A percentile compares a stretch with the other conserved stretches of the same genome.
phyloP scores from a whole-genome alignment of 2,329 filamentous ascomycete species.

The Aspergillus amoenus region DNA sequence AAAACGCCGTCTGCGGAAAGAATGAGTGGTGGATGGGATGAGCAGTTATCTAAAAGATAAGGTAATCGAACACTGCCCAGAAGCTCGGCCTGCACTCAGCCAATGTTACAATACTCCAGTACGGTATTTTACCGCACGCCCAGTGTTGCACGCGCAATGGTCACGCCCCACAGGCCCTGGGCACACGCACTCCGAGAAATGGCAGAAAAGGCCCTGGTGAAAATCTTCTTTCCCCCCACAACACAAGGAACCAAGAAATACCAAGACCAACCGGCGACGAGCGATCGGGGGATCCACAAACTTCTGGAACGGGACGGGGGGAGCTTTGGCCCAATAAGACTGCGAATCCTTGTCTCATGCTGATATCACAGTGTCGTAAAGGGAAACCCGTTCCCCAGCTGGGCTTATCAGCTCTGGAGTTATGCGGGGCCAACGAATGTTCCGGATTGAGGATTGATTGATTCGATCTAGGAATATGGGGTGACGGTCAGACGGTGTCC shows the following conservation, averaged over 20 bases:
- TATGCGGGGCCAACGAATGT: conserved; percentile 21
- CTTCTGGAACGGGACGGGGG: conserved; percentile 25
- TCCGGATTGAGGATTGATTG: conserved; percentile 13
- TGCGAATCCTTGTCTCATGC: conserved; percentile 11
- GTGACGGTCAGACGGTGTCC: background rate
- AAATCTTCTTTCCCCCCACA: conserved; percentile 13
- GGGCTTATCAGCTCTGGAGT: conserved; percentile 17
- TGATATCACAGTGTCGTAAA: conserved; percentile 22
- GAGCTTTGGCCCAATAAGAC: conserved; percentile 15
- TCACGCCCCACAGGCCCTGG: conserved; percentile 11
- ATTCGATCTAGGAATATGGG: background rate
- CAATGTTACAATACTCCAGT: background rate
- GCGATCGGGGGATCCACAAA: conserved; percentile 23
- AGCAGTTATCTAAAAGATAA: conserved; percentile 4
- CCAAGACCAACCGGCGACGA: conserved; percentile 15
- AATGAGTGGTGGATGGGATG: background rate
- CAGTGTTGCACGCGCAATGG: background rate
- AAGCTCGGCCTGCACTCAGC: too few relatives aligned
- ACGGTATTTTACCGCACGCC: background rate
- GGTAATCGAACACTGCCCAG: background rate
- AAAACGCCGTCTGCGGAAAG: background rate
- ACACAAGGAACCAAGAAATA: conserved; percentile 18
- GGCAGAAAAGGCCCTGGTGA: background rate
- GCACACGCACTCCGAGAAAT: conserved; percentile 14
- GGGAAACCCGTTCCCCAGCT: conserved; percentile 3